Evolutionary conservation across 1,284 basidiomycete genomes (phyloP), one percentile per base, ranked within the genome.

Genomic region (Phlebopus sp.): DNA sequence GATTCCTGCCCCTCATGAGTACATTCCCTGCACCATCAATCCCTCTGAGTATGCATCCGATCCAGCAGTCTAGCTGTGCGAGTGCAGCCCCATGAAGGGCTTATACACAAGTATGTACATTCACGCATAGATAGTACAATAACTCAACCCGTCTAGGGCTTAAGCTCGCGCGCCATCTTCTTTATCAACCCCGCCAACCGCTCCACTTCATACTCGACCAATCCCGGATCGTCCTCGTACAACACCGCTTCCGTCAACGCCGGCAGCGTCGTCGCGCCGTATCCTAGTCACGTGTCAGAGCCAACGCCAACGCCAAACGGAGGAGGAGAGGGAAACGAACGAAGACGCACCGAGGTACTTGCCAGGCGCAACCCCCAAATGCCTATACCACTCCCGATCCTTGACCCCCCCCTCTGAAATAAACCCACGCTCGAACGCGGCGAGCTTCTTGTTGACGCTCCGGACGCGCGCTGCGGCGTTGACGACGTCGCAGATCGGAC

Each of bases 291-390:
- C 27, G 2, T 8, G 27, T 29, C 27, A 29, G 27, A 4, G 27
- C 9, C 47, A 6, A 56, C 18, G 15, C 30, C 17, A 30, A 14
- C 6, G 30, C 18, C 23, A 29, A 39, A 37, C 18, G 11, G 14
- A 2, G 18, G 36, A 31, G 42, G 39, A 4, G 11, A 29, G 21
- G 42, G 40, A 34, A 8, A 48, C 11, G n/a, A n/a, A n/a, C n/a
- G n/a, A n/a, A n/a, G 11, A 70, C 77, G 55, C 55, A 86, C 92
- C 90, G 25, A 92, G 78, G 83, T 88, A 94, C 59, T 88, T 86
- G 21, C 93, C 94, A 6, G 95, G 94, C 5, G 92, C 90, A 31
- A 94, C 90, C 35, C 81, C 91, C 43, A 96, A 75, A 68, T 95
- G 90, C 62, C 76, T 76, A 64, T 82, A 95, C 92, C 92, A 95